Percentiles rank a stretch among this genome's conserved stretches.
These are phyloP conservation scores for Paecilomyces sp. DNA, from an alignment of 2,329 filamentous ascomycete genomes.

Conservation along the genomic window DNA sequence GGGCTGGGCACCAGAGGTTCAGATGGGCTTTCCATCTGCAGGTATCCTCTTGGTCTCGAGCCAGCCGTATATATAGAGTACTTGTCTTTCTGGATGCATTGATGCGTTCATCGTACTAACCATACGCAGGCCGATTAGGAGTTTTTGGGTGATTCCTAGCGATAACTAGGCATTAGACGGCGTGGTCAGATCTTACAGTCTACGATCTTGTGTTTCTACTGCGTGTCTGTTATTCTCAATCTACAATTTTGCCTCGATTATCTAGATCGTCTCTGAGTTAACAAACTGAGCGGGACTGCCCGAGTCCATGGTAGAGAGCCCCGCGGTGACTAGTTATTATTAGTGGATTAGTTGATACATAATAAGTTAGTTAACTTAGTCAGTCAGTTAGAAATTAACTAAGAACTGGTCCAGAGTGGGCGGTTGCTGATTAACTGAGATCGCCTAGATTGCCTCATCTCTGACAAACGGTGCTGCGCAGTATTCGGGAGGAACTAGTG, in stretches of 20 bases:
- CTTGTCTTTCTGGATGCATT: neutral
- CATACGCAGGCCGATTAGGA: neutral
- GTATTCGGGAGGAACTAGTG: no score
- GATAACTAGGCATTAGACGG: neutral
- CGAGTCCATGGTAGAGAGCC: no score
- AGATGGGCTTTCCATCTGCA: neutral
- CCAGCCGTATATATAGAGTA: neutral
- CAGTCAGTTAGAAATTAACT: no score
- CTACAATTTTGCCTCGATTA: no score
- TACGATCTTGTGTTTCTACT: neutral
- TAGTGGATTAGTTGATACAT: no score
- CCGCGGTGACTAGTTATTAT: no score
- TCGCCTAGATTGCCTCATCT: slow-evolving; percentile 1
- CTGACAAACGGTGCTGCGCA: neutral
- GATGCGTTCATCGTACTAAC: neutral
- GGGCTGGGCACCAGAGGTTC: neutral
- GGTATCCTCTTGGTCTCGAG: neutral
- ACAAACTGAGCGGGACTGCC: neutral
- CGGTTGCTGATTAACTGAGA: neutral
- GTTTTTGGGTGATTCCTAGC: neutral
- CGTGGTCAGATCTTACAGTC: neutral
- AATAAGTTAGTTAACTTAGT: no score
- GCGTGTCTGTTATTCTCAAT: no score
- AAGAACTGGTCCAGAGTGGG: neutral
- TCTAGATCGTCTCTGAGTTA: no score